Percentiles rank a stretch among this genome's conserved stretches.
These are phyloP conservation scores for Artemisia tridentata DNA, from an alignment of 129 eudicot species.

Conservation along the genomic window DNA sequence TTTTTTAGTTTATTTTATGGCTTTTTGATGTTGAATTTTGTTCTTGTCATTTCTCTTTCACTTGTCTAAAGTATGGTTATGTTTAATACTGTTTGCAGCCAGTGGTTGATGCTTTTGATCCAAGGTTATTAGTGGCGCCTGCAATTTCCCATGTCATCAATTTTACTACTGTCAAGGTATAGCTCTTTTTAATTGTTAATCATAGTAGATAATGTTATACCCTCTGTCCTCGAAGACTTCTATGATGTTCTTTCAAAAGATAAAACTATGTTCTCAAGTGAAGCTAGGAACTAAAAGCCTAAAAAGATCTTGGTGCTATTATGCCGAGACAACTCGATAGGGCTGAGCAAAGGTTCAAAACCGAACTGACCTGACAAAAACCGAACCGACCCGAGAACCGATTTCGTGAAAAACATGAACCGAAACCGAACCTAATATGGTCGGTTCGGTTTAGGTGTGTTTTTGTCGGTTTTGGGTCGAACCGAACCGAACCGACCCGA, in stretches of 20 bases:
- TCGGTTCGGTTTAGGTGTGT: too few relatives aligned
- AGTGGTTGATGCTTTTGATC: conserved; percentile 99
- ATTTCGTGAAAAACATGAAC: too few relatives aligned
- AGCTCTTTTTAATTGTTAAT: not conserved
- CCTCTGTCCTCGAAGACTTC: conserved; percentile 2
- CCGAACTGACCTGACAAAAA: too few relatives aligned
- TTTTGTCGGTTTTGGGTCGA: too few relatives aligned
- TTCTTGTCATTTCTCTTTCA: not conserved
- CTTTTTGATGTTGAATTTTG: not conserved
- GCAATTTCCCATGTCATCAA: conserved; percentile 78
- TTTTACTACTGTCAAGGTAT: conserved; percentile 77
- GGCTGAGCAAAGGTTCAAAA: too few relatives aligned
- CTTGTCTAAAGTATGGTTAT: conserved; percentile 5
- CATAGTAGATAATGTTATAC: not conserved
- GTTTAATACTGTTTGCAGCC: conserved; percentile 54
- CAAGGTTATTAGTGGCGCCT: conserved; percentile 88
- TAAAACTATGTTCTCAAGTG: not conserved
- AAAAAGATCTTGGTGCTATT: not conserved
- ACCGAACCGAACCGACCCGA: too few relatives aligned
- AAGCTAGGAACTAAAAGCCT: not conserved
- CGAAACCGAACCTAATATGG: too few relatives aligned
- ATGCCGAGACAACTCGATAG: too few relatives aligned
- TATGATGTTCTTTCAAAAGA: not conserved
- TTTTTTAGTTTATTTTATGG: not conserved
- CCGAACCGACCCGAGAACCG: too few relatives aligned